A percentile compares a stretch with the other conserved stretches of the same genome.
Conservation (phyloP, 2,329 filamentous ascomycete species). For the Colletotrichum simmondsii region DNA sequence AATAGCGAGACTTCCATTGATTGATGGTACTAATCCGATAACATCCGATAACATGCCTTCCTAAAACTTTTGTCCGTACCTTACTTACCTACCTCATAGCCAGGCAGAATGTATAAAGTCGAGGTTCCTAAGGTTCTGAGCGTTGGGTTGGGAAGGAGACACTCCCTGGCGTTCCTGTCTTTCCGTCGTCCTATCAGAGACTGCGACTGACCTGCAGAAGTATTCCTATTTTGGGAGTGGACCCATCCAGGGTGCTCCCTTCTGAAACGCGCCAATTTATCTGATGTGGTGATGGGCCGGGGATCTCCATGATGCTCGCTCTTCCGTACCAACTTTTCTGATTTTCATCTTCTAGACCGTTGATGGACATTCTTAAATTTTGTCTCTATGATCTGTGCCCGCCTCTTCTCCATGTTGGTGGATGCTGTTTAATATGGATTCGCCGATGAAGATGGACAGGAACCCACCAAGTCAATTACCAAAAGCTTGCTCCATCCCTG, state of each 20-base stretch:
- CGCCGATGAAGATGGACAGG: background rate
- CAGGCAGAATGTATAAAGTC: background rate
- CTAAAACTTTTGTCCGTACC: background rate
- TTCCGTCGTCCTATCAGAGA: background rate
- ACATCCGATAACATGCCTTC: background rate
- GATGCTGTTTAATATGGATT: background rate
- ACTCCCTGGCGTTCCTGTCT: background rate
- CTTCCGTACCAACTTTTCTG: background rate
- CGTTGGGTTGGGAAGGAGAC: background rate
- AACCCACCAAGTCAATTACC: slow-evolving; percentile 11
- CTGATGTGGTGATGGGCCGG: slow-evolving; percentile 32
- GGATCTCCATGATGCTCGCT: slow-evolving; percentile 17
- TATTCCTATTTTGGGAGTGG: slow-evolving; percentile 17
- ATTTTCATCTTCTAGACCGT: background rate
- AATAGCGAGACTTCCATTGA: background rate
- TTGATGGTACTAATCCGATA: background rate
- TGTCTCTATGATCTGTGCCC: background rate
- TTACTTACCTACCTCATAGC: background rate
- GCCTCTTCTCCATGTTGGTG: background rate
- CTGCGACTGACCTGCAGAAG: background rate
- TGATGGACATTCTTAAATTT: background rate
- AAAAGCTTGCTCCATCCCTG: slow-evolving; percentile 19
- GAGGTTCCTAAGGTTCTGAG: no score
- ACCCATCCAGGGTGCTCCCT: slow-evolving; percentile 21
- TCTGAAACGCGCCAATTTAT: slow-evolving; percentile 34